These are phyloP conservation scores for Caryocar brasiliense DNA, from an alignment of 441 rosid species.

Conservation along the genomic window DNA sequence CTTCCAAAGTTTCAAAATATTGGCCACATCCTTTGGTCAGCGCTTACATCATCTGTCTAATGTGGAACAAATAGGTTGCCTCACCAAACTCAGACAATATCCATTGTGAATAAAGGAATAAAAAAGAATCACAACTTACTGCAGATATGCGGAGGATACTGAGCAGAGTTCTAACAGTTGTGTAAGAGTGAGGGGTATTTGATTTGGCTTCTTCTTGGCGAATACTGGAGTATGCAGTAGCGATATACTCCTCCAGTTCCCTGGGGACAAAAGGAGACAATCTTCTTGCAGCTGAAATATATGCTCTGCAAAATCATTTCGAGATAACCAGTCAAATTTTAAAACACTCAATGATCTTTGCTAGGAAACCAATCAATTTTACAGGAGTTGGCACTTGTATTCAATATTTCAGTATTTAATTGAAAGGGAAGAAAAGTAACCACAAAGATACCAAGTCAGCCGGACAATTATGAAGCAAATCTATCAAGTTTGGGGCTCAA, in stretches of 20 bases:
- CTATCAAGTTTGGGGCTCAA: too few species aligned
- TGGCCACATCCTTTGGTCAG: background rate
- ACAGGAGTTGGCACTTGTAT: background rate
- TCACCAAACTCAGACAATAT: background rate
- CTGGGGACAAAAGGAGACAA: slow-evolving; percentile 70
- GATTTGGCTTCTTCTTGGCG: slow-evolving; percentile 96
- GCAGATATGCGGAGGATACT: slow-evolving; percentile 96
- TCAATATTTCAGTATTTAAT: too few species aligned
- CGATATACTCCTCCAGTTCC: slow-evolving; percentile 89
- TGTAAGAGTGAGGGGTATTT: slow-evolving; percentile 84
- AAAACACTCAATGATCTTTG: background rate
- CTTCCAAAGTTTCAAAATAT: background rate
- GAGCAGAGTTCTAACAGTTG: slow-evolving; percentile 89
- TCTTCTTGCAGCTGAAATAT: slow-evolving; percentile 93
- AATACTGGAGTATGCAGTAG: slow-evolving; percentile 85
- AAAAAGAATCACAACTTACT: slow-evolving; percentile 35
- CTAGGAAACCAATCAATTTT: background rate
- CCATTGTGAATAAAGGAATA: background rate
- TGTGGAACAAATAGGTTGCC: background rate
- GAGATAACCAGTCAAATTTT: slow-evolving; percentile 1
- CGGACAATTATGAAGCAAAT: too few species aligned
- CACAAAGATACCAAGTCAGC: background rate
- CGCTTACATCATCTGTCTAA: too few species aligned
- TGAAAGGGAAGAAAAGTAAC: too few species aligned
- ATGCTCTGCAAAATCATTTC: slow-evolving; percentile 63